Base-by-base conservation (phyloP, 2,329 filamentous ascomycete genomes). In the Lecanicillium sp. region DNA sequence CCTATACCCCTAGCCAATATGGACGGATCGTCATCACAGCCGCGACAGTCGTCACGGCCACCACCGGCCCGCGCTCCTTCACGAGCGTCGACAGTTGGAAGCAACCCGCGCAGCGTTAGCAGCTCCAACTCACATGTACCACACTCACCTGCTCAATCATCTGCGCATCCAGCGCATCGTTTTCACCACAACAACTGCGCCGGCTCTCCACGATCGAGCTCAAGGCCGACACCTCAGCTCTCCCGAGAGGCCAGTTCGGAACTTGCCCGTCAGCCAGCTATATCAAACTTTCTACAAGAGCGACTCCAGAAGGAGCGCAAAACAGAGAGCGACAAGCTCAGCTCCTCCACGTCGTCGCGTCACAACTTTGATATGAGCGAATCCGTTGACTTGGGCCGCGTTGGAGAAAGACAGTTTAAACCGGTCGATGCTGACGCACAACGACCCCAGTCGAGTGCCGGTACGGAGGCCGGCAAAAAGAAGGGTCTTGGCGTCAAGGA, bases 401-500 rank as follows among this genome's bases (percentile, higher is more conserved):
- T 56, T 11, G 63, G 56, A 11, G 58, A 54, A 37, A 70, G 67
- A 2, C 67, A 68, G 0, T 49, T 55, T 22, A 64, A 60, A 43
- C 38, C 42, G 22, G 41, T 57, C 43, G 49, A 56, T 40, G 47
- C 54, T 0, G 63, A 62, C 16, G 55, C 54, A 19, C 58, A 55
- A 27, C 60, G 65, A 7, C 68, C 68, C 2, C 55, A 55, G n/a
- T 71, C 68, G 2, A 68, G 65, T 37, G 54, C 55, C 16, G 62
- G 53, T 7, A 42, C 48, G 6, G 69, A 73, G 8, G 40, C 53
- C 8, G 46, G 55, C 9, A 69, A 63, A 48, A 70, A 69, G 45
- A 76, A 70, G 46, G 68, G 68, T 4, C 65, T 82, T 57, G 79
- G 80, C 3, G 61, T 78, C 6, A 80, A 81, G 52, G 80, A 84